Evolutionary conservation across 306 rosid species (phyloP), one percentile per base, ranked within the genome.

Genomic region (Ammopiptanthus mongolicus): DNA sequence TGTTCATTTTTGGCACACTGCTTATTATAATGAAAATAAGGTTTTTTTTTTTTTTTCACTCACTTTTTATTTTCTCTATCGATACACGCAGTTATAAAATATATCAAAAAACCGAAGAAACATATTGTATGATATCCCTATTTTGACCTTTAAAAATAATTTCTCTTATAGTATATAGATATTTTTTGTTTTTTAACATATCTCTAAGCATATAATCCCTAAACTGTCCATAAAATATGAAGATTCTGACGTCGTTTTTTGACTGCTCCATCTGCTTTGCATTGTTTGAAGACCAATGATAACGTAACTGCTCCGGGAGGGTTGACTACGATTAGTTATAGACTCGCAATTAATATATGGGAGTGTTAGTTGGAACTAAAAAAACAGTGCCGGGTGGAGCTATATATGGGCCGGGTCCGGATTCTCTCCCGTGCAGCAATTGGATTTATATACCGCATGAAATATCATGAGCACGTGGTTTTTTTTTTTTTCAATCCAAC

Each of bases 291-390:
- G 53, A 6, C 17, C 44, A 22, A 5, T 12, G 50, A 56, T 67
- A 56, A 67, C 61, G 72, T 58, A 69, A 68, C 60, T 44, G 75
- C 48, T 56, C 15, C 58, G 75, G 41, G 18, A 33, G 47, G n/a
- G 29, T 25, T 48, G 25, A 17, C 18, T 7, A 18, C 1, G 47
- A 69, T 10, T 29, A 28, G 41, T 46, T 42, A 41, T 42, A 28
- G 57, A 47, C 28, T 67, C 39, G 36, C 36, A 17, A 21, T 14
- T 14, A 39, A 65, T 42, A 65, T 39, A 31, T 3, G 52, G 8
- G 44, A 31, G 11, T 69, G 29, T 5, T 69, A 69, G 51, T 5
- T 53, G 12, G 18, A 50, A 5, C 53, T 25, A 71, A 37, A 36
- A 71, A 71, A 37, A 39, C 56, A 39, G 41, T 37, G 21, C 12